Conservation (phyloP, 306 rosid genomes). For the Lablab purpureus region DNA sequence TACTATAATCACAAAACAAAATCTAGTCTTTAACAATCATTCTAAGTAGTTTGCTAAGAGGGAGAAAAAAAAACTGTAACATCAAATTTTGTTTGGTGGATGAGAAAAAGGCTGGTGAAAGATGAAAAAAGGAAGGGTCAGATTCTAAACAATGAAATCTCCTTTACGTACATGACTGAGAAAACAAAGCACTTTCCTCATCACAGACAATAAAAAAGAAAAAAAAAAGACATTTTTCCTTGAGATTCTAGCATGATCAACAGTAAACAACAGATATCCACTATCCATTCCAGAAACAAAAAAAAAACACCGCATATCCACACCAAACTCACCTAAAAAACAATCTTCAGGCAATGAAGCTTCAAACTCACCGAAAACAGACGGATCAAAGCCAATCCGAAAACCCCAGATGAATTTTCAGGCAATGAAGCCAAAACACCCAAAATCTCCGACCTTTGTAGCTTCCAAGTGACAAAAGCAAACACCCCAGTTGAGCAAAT, state of each 20-base stretch:
- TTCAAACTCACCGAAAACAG: slow-evolving; percentile 33
- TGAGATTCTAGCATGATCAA: slow-evolving; percentile 23
- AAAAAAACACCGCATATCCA: not conserved
- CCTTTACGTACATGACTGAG: slow-evolving; percentile 6
- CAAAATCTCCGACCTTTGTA: slow-evolving; percentile 31
- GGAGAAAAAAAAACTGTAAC: not conserved
- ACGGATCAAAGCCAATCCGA: slow-evolving; percentile 38
- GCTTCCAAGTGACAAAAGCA: not conserved
- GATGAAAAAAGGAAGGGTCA: not conserved
- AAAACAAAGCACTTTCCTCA: slow-evolving; percentile 35
- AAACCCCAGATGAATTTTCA: slow-evolving; percentile 42
- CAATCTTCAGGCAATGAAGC: too few species aligned
- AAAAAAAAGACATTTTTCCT: not conserved
- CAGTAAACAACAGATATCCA: not conserved
- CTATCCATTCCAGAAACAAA: slow-evolving; percentile 8
- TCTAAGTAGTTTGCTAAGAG: not conserved
- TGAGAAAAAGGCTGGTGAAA: slow-evolving; percentile 8
- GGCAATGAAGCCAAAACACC: slow-evolving; percentile 45
- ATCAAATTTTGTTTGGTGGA: not conserved
- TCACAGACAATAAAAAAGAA: not conserved
- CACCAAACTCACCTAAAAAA: slow-evolving; percentile 47
- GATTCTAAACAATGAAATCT: slow-evolving; percentile 16
- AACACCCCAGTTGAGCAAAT: slow-evolving; percentile 26
- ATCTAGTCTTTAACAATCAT: not conserved
- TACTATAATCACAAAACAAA: too few species aligned